phyloP scores from a whole-genome alignment of 2,329 filamentous ascomycete genomes.

The Penicillium sp. region DNA sequence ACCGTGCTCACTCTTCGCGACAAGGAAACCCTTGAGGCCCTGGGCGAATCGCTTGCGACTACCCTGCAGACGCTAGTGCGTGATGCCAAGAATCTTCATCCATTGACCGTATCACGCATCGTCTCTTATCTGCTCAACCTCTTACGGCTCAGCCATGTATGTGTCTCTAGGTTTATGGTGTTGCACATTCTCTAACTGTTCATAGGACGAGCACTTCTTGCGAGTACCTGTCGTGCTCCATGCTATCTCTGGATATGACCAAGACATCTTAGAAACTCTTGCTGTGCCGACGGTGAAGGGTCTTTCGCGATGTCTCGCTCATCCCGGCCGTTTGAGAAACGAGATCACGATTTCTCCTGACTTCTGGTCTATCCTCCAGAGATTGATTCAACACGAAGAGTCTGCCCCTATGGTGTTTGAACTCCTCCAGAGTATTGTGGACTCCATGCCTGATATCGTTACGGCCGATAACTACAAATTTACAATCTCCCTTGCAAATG shows the following conservation, averaged over 20 bases:
- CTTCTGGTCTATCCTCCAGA: constrained; percentile 88
- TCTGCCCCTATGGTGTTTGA: constrained; percentile 78
- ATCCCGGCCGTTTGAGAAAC: constrained; percentile 74
- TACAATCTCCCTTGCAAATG: constrained; percentile 77
- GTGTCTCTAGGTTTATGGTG: constrained; percentile 33
- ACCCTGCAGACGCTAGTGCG: constrained; percentile 78
- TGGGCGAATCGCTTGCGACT: constrained; percentile 79
- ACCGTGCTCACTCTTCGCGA: constrained; percentile 79
- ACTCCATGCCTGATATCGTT: constrained; percentile 72
- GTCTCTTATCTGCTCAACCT: constrained; percentile 84
- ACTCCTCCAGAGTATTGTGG: constrained; percentile 76
- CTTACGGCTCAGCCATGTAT: constrained; percentile 79
- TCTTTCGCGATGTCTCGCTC: constrained; percentile 74
- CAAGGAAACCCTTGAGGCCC: constrained; percentile 65
- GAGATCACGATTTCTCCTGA: constrained; percentile 96
- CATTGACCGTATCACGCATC: constrained; percentile 77
- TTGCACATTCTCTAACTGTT: constrained; percentile 7
- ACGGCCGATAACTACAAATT: constrained; percentile 96
- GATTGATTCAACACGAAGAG: constrained; percentile 67
- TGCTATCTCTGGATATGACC: constrained; percentile 81
- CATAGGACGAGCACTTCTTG: constrained; percentile 81
- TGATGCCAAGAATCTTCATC: constrained; percentile 75
- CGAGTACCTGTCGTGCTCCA: constrained; percentile 90
- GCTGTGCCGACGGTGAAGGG: constrained; percentile 76
- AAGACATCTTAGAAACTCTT: constrained; percentile 72